A percentile compares a stretch with the other conserved stretches of the same genome.
These are phyloP conservation scores for Neltuma alba DNA, from an alignment of 306 rosid species.

Conservation along the genomic window DNA sequence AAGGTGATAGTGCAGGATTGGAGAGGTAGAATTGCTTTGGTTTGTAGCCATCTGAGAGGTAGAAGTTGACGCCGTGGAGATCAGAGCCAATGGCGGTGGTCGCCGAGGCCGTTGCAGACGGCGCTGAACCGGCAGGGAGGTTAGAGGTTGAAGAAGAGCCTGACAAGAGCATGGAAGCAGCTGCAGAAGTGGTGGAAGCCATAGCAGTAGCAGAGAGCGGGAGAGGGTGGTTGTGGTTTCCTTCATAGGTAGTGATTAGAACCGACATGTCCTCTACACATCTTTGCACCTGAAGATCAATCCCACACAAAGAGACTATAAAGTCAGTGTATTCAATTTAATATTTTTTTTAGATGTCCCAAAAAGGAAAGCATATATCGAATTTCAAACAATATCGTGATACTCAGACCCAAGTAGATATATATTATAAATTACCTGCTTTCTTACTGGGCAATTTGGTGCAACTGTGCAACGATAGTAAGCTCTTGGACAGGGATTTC, in stretches of 20 bases:
- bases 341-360: neutral
- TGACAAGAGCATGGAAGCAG: slow-evolving; percentile 83
- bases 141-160: slow-evolving; percentile 62
- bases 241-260: slow-evolving; percentile 87
- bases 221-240: slow-evolving; percentile 91
- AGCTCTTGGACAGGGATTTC: slow-evolving; percentile 97
- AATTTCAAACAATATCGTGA: neutral
- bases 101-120: slow-evolving; percentile 28
- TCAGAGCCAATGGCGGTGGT: slow-evolving; percentile 30
- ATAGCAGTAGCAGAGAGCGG: slow-evolving; percentile 86
- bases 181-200: slow-evolving; percentile 98
- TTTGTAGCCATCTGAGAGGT: slow-evolving; percentile 57
- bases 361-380: neutral
- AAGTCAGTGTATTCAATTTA: neutral
- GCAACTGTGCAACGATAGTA: slow-evolving; percentile 95
- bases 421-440: slow-evolving; percentile 68
- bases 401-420: neutral
- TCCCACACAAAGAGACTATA: neutral
- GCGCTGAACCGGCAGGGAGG: slow-evolving; percentile 8
- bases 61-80: slow-evolving; percentile 61
- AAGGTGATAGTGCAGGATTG: slow-evolving; percentile 57
- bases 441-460: slow-evolving; percentile 84
- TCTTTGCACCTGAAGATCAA: slow-evolving; percentile 81
- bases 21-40: slow-evolving; percentile 61
- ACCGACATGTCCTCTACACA: slow-evolving; percentile 81